Evolutionary conservation across 768 basidiomycete genomes (phyloP), one percentile per base, ranked within the genome.

Genomic region (Strobilomyces dryophilus): DNA sequence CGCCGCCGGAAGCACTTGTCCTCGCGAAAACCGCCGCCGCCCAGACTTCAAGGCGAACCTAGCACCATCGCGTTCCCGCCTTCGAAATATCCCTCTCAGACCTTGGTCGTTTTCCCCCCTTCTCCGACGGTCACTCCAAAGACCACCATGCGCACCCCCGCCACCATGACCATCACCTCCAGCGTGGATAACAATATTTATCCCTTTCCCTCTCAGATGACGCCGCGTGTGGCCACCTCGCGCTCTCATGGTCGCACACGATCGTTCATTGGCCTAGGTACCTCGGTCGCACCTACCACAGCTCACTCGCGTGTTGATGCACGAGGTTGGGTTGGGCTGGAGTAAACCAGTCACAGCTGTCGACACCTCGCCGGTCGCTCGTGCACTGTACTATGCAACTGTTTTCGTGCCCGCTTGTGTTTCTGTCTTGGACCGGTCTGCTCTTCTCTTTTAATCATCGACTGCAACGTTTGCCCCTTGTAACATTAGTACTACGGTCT

Each of bases 81-180:
- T 53, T 53, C 49, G 20, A 67, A 65, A 48, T 63, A 63, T 49
- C 53, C 87, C 31, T 89, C 89, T 2, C 91, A 92, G 65, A 92
- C 90, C 0, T 76, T 92, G 43, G 92, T 92, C 60, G 84, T 92
- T 35, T 92, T 92, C 64, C 90, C 90, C 1, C 89, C 90, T 31
- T 92, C 89, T 5, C 89, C 81, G 69, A 77, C 67, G 8, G 45
- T 82, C 76, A 44, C 61, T 74, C 56, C 58, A 29, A 27, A 61
- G 64, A 76, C 75, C 61, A 75, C 82, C 42, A 79, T 78, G 48
- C 69, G 71, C 36, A 89, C 86, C 47, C 88, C 91, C 26, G 87
- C 89, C 44, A 87, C 89, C 34, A 84, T 92, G 82, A 91, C 86
- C 35, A 73, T 92, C 50, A 89, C 82, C 42, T 87, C 88, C 55